Base-by-base conservation (phyloP, 1,284 basidiomycete genomes). In the Uromyces viciae-fabae region DNA sequence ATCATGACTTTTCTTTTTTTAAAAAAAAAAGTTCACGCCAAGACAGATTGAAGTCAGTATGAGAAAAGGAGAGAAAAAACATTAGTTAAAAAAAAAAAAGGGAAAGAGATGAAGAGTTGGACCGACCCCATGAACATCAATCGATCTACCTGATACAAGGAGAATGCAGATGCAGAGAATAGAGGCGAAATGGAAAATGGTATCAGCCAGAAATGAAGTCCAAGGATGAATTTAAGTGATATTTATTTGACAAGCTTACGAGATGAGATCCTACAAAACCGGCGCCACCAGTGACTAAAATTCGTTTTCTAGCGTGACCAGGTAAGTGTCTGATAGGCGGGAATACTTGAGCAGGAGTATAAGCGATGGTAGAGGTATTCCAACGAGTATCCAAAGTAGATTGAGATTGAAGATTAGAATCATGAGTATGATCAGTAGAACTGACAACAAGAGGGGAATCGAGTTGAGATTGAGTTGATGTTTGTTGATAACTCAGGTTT, bases 221-320 rank as follows among this genome's bases (percentile, higher is more conserved):
- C 75, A 28, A 52, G 31, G 25, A 28, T 31, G 33, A 46, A 69
- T 40, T 31, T 11, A n/a, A n/a, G n/a, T n/a, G n/a, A n/a, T n/a
- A n/a, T n/a, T n/a, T n/a, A n/a, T n/a, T n/a, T n/a, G n/a, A n/a
- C n/a, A n/a, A 4, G 66, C 69, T 42, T 25, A 87, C 87, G 5
- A 99, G 91, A 88, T 99, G 96, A 60, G 94, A 96, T 40, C 96
- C 96, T 81, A 99, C 95, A 86, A 99, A 99, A 40, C 95, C 95
- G 69, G 96, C 96, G 78, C 95, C 95, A 83, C 95, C 95, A 22
- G 95, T 98, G 83, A 96, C 91, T 56, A 99, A 90, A 84, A 98
- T 89, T 71, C 96, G 91, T 87, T 96, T 97, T 84, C 94, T 91
- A 82, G 89, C 86, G 3, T 90, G 88, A 43, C 92, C 91, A 25